A percentile compares a stretch with the other conserved stretches of the same genome.
Conservation (phyloP, 129 eudicot species). For the Flaveria bidentis region DNA sequence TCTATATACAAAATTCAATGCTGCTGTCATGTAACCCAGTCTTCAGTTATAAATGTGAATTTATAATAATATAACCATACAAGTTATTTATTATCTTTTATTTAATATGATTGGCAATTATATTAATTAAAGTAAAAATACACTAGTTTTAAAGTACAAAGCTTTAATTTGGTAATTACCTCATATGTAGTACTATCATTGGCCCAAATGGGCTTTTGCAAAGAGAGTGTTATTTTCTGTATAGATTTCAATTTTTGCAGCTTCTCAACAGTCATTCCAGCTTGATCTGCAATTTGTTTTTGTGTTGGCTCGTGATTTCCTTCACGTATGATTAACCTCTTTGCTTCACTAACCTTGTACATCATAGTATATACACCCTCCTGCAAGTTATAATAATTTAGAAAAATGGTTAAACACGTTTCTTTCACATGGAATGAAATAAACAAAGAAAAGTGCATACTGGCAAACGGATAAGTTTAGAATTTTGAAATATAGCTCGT, state of each 20-base stretch:
- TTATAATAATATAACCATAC: no score
- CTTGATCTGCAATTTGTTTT: slow-evolving; percentile 66
- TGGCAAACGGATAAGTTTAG: slow-evolving; percentile 91
- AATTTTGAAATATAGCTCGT: slow-evolving; percentile 76
- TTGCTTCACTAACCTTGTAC: slow-evolving; percentile 71
- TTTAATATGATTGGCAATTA: no score
- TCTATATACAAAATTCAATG: neutral
- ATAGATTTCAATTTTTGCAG: slow-evolving; percentile 51
- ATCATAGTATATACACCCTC: slow-evolving; percentile 74
- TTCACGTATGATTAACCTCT: slow-evolving; percentile 64
- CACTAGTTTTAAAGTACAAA: neutral
- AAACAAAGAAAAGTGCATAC: slow-evolving; percentile 41
- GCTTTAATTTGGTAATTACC: slow-evolving; percentile 34
- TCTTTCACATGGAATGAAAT: neutral
- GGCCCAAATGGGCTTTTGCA: slow-evolving; percentile 67
- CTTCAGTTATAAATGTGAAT: no score
- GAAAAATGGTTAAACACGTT: neutral
- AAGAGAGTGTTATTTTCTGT: slow-evolving; percentile 67
- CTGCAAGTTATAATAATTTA: slow-evolving; percentile 39
- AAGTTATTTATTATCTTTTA: no score
- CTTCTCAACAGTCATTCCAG: slow-evolving; percentile 76
- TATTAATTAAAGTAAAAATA: no score
- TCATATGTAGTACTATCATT: slow-evolving; percentile 77
- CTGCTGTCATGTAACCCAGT: neutral
- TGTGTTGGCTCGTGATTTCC: slow-evolving; percentile 64